Evolutionary conservation across 352 stramenopile species (phyloP).

Genomic region (Thalassiosira mediterranea): DNA sequence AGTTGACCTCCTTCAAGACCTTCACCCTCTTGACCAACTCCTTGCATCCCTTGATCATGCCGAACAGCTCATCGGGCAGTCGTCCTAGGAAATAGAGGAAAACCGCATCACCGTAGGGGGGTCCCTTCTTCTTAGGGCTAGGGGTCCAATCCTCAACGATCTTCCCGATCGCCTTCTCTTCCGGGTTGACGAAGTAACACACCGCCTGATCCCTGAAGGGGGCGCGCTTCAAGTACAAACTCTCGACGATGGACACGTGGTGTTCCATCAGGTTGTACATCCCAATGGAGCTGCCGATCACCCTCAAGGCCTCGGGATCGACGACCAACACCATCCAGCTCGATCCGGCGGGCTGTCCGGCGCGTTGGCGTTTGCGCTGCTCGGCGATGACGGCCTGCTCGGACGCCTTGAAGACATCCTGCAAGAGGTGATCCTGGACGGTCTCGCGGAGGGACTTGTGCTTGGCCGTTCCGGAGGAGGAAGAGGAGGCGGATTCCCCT

Average conservation of each 20-base stretch:
- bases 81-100: constrained; percentile 92
- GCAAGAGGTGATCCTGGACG: constrained; percentile 41
- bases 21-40: constrained; percentile 87
- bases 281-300: constrained; percentile 92
- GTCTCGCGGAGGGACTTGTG: constrained; percentile 45
- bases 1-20: constrained; percentile 93
- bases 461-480: neutral
- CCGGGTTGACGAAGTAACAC: constrained; percentile 94
- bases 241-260: constrained; percentile 95
- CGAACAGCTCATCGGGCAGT: constrained; percentile 85
- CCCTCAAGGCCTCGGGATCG: constrained; percentile 91
- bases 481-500: constrained; percentile 6
- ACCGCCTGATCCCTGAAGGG: constrained; percentile 95
- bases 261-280: constrained; percentile 99
- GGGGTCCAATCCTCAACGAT: constrained; percentile 86
- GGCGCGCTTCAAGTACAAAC: constrained; percentile 92
- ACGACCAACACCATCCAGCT: constrained; percentile 93
- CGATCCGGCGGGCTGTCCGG: neutral
- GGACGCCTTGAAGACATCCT: constrained; percentile 44
- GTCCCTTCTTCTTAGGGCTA: constrained; percentile 57
- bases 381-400: constrained; percentile 13
- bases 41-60: constrained; percentile 87
- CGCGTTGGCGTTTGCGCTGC: too few species aligned
- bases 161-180: constrained; percentile 85
- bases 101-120: constrained; percentile 93